phyloP scores from a whole-genome alignment of 179 eudicot species.

The Carnegiea gigantea region DNA sequence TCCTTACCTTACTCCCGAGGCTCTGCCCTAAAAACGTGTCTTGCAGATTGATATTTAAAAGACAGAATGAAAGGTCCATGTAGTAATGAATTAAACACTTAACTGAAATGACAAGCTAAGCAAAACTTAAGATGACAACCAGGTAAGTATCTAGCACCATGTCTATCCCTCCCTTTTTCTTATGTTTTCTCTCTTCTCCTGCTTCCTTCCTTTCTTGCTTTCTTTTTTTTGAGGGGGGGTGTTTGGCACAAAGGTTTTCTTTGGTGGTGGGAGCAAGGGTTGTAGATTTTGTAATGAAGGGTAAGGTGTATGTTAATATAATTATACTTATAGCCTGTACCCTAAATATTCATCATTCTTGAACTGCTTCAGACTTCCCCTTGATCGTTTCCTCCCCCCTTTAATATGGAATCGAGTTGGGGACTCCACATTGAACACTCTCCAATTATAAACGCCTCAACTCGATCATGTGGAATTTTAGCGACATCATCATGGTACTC shows the following conservation, averaged over 20 bases:
- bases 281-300: too few species aligned
- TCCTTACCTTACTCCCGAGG: too few species aligned
- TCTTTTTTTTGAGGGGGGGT: too few species aligned
- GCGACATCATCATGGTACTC: constrained; percentile 85
- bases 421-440: constrained; percentile 82
- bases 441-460: constrained; percentile 84
- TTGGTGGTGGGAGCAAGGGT: too few species aligned
- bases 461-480: constrained; percentile 77
- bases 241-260: background rate
- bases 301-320: background rate
- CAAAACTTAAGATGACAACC: background rate
- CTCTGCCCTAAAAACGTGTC: background rate
- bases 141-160: background rate
- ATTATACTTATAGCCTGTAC: constrained; percentile 66
- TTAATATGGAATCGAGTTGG: constrained; percentile 95
- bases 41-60: background rate
- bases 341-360: constrained; percentile 86
- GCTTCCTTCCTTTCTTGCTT: too few species aligned
- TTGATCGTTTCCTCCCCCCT: constrained; percentile 76
- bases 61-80: background rate
- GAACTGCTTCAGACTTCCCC: constrained; percentile 71
- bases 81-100: background rate
- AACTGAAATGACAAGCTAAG: background rate
- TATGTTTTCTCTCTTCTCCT: background rate
- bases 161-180: background rate